A percentile compares a stretch with the other conserved stretches of the same genome.
Conservation (phyloP, 805 yeast species). For the Teunomyces cretensis region DNA sequence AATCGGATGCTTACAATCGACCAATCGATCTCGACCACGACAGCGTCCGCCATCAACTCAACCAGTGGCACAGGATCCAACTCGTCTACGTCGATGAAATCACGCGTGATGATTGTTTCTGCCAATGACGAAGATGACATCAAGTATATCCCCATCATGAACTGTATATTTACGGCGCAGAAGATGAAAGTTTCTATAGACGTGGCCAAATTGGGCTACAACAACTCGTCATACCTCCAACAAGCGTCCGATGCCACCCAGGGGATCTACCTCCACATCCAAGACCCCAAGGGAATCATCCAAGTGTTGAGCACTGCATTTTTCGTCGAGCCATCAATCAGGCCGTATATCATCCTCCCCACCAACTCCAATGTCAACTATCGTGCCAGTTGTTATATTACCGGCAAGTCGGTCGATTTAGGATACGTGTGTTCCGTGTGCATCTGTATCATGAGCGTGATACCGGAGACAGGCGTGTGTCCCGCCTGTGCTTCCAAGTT, state of each 20-base stretch:
- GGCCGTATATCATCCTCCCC: conserved; percentile 77
- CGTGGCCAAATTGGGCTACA: conserved; percentile 71
- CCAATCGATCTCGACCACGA: conserved; percentile 43
- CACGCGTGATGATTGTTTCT: conserved; percentile 55
- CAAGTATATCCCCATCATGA: conserved; percentile 92
- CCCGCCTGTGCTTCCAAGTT: conserved; percentile 85
- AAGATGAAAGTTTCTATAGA: conserved; percentile 88
- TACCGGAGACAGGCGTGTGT: conserved; percentile 68
- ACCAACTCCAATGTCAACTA: conserved; percentile 86
- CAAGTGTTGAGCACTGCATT: conserved; percentile 82
- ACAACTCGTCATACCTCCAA: conserved; percentile 78
- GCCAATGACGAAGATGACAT: conserved; percentile 73
- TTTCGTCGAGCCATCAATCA: conserved; percentile 79
- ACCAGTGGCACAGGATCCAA: conserved; percentile 12
- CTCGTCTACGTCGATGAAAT: conserved; percentile 29
- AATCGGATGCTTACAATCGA: conserved; percentile 61
- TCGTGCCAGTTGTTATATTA: conserved; percentile 89
- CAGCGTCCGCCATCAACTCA: conserved; percentile 42
- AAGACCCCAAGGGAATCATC: conserved; percentile 70
- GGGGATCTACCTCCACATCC: conserved; percentile 77
- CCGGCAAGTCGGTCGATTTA: conserved; percentile 86
- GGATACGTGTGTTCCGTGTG: conserved; percentile 97
- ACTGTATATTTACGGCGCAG: conserved; percentile 93
- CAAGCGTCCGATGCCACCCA: conserved; percentile 95
- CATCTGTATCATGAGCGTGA: conserved; percentile 68